phyloP scores from a whole-genome alignment of 2,329 filamentous ascomycete genomes.

The Sporothrix sp. region DNA sequence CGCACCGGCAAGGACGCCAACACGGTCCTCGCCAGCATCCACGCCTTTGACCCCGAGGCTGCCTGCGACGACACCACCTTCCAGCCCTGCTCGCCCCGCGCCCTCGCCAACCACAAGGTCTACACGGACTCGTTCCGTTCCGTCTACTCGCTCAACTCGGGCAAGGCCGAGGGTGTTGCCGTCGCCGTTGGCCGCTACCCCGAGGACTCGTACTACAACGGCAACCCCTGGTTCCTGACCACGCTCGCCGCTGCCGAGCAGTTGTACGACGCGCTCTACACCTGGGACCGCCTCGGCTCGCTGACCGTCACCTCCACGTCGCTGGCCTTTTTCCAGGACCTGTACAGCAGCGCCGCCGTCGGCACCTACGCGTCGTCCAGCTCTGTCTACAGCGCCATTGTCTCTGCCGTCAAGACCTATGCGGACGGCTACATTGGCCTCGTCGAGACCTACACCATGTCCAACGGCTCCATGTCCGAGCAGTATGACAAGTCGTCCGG shows the following conservation, averaged over 20 bases:
- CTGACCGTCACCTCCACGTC: conserved; percentile 57
- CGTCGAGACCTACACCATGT: conserved; percentile 50
- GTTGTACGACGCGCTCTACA: conserved; percentile 65
- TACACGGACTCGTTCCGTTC: conserved; percentile 68
- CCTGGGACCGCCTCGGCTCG: conserved; percentile 55
- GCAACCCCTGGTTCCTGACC: conserved; percentile 66
- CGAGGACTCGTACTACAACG: conserved; percentile 65
- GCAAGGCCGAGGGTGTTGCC: conserved; percentile 48
- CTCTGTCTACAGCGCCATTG: conserved; percentile 40
- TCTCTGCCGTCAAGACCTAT: conserved; percentile 46
- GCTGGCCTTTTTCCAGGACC: conserved; percentile 60
- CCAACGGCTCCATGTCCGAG: conserved; percentile 56
- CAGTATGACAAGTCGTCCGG: conserved; percentile 50
- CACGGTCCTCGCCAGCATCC: conserved; percentile 55
- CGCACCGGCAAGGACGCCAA: conserved; percentile 64
- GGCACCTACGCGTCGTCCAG: conserved; percentile 48
- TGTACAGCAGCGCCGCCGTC: conserved; percentile 45
- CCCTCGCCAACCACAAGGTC: conserved; percentile 66
- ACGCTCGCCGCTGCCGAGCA: conserved; percentile 72
- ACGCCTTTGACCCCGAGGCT: conserved; percentile 57
- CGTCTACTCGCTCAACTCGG: conserved; percentile 57
- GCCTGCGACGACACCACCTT: conserved; percentile 62
- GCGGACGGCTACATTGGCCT: conserved; percentile 53
- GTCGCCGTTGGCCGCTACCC: conserved; percentile 57
- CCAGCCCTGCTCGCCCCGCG: conserved; percentile 63